Conservation (phyloP, 768 basidiomycete species). For the Leccinum variicolor region DNA sequence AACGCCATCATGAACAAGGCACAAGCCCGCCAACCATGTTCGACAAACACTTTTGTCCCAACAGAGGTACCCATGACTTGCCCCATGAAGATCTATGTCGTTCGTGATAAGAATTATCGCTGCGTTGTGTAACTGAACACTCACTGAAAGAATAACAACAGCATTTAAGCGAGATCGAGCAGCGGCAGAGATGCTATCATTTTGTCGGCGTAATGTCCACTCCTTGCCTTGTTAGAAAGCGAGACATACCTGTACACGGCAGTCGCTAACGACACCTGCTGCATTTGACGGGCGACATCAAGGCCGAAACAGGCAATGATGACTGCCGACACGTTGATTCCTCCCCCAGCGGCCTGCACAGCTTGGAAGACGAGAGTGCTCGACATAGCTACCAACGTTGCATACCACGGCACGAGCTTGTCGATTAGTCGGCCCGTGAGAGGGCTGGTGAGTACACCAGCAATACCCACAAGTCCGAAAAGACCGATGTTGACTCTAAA, state of each 20-base stretch:
- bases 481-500: slow-evolving; percentile 60
- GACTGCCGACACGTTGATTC: slow-evolving; percentile 66
- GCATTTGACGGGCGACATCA: slow-evolving; percentile 73
- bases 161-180: slow-evolving; percentile 77
- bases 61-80: slow-evolving; percentile 82
- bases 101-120: not conserved
- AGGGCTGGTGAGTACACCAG: slow-evolving; percentile 68
- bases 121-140: slow-evolving; percentile 9
- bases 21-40: slow-evolving; percentile 66
- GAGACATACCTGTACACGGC: slow-evolving; percentile 50
- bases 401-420: slow-evolving; percentile 72
- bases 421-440: slow-evolving; percentile 69
- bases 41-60: slow-evolving; percentile 66
- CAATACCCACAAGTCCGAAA: slow-evolving; percentile 71
- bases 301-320: slow-evolving; percentile 66
- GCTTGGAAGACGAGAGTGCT: slow-evolving; percentile 50
- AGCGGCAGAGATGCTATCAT: slow-evolving; percentile 31
- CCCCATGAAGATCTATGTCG: slow-evolving; percentile 57
- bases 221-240: slow-evolving; percentile 1
- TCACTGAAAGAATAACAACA: slow-evolving; percentile 64
- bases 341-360: slow-evolving; percentile 68
- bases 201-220: slow-evolving; percentile 6
- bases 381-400: slow-evolving; percentile 56
- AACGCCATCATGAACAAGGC: slow-evolving; percentile 60
- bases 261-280: slow-evolving; percentile 64